Percentiles rank a stretch among this genome's conserved stretches.
Conservation (phyloP, 2,329 filamentous ascomycete genomes). For the Amauroascus niger region DNA sequence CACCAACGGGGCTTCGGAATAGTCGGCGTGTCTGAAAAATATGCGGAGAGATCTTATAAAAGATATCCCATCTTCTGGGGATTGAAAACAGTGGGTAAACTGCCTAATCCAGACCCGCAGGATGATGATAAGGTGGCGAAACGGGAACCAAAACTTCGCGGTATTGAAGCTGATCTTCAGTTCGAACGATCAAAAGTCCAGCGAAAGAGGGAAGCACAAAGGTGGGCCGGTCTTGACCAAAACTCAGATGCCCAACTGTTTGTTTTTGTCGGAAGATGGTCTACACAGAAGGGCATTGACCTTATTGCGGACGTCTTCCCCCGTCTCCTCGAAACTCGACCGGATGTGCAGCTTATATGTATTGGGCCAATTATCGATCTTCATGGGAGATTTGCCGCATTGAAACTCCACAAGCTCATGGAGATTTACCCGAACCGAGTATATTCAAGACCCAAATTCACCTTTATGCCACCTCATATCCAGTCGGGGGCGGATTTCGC, state of each 20-base stretch:
- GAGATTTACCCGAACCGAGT: constrained; percentile 55
- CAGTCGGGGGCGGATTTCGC: constrained; percentile 61
- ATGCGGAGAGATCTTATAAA: constrained; percentile 56
- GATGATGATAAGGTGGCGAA: constrained; percentile 54
- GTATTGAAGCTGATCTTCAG: constrained; percentile 45
- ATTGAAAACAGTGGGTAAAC: constrained; percentile 50
- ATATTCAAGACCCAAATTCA: constrained; percentile 60
- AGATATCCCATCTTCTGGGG: constrained; percentile 63
- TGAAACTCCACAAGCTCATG: constrained; percentile 57
- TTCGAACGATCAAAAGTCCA: constrained; percentile 47
- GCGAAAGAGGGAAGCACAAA: constrained; percentile 52
- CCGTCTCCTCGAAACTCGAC: constrained; percentile 50
- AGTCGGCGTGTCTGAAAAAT: constrained; percentile 59
- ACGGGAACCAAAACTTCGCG: constrained; percentile 41
- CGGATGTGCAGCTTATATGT: constrained; percentile 52
- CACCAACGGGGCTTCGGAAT: constrained; percentile 60
- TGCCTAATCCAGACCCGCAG: constrained; percentile 57
- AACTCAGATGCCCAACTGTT: constrained; percentile 55
- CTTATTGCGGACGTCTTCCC: constrained; percentile 60
- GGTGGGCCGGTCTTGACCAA: constrained; percentile 56
- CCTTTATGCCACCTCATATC: constrained; percentile 55
- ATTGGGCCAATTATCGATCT: constrained; percentile 58
- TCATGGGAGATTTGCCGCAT: constrained; percentile 57
- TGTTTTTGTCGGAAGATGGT: constrained; percentile 61
- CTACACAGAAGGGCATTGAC: constrained; percentile 59